Evolutionary conservation across 768 basidiomycete genomes (phyloP).

Genomic region (Boletus patriciae): DNA sequence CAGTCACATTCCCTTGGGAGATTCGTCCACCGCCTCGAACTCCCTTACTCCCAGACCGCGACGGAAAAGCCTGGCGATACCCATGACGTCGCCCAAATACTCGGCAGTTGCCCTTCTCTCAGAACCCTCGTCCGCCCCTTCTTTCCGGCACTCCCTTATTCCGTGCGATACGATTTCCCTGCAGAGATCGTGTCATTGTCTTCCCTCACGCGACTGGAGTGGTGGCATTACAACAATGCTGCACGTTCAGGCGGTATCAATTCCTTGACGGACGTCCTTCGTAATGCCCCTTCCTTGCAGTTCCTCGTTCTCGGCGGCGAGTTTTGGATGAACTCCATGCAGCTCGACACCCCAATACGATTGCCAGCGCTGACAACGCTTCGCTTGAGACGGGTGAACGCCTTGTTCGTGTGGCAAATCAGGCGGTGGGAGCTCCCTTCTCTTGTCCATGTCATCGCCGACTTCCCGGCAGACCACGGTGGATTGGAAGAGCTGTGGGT

Average conservation of each 20-base stretch:
- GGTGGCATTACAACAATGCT: conserved; percentile 62
- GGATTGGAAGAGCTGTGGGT: conserved; percentile 50
- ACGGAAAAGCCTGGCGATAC: conserved; percentile 35
- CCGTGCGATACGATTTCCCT: conserved; percentile 53
- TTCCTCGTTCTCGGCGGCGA: conserved; percentile 58
- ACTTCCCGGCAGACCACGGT: conserved; percentile 41
- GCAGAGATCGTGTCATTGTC: conserved; percentile 45
- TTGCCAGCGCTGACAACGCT: conserved; percentile 54
- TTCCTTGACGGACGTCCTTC: conserved; percentile 53
- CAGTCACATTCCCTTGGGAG: conserved; percentile 26
- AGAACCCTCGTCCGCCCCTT: conserved; percentile 56
- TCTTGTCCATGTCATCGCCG: conserved; percentile 51
- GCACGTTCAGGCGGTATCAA: conserved; percentile 67
- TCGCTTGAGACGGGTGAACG: conserved; percentile 49
- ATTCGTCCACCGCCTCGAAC: conserved; percentile 54
- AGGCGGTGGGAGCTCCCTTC: conserved; percentile 52
- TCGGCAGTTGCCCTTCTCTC: conserved; percentile 48
- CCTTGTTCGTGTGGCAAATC: conserved; percentile 52
- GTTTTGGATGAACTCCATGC: conserved; percentile 31
- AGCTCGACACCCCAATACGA: conserved; percentile 27
- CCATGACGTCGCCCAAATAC: conserved; percentile 45
- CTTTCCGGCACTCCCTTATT: conserved; percentile 16
- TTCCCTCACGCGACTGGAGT: conserved; percentile 62
- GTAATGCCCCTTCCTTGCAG: conserved; percentile 51
- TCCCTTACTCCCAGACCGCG: conserved; percentile 57